Conservation (phyloP, 257 asterid genomes). For the Petunia secreta region DNA sequence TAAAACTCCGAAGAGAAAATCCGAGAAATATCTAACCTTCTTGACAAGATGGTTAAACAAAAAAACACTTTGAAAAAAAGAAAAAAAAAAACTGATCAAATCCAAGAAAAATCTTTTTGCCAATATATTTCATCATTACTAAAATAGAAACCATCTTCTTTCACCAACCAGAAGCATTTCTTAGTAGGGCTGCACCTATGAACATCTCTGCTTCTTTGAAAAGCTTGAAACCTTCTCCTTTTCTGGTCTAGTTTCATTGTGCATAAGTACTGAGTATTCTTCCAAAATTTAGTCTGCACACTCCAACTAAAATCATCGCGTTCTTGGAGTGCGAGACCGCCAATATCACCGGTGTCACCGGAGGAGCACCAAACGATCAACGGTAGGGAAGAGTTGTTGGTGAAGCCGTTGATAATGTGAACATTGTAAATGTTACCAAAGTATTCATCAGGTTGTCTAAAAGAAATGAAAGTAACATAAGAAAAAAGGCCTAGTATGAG, state of each 20-base stretch:
- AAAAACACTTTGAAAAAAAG: neutral
- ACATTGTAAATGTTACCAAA: constrained; percentile 21
- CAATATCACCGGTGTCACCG: constrained; percentile 23
- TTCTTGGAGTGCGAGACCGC: constrained; percentile 35
- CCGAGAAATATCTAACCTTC: neutral
- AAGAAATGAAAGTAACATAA: constrained; percentile 23
- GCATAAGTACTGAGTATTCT: constrained; percentile 16
- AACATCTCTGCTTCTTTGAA: constrained; percentile 25
- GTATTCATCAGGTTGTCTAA: constrained; percentile 10
- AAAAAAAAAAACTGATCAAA: neutral
- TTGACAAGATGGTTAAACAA: neutral
- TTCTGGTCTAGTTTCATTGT: constrained; percentile 32
- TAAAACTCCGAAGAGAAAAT: neutral
- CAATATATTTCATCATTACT: constrained; percentile 31
- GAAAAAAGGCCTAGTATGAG: constrained; percentile 26
- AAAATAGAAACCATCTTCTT: constrained; percentile 36
- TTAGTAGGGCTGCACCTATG: constrained; percentile 23
- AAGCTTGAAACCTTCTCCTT: constrained; percentile 31
- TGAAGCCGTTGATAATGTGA: constrained; percentile 35
- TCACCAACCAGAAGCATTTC: constrained; percentile 35
- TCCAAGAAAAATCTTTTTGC: constrained; percentile 32
- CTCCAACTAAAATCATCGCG: constrained; percentile 34
- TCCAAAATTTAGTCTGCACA: constrained; percentile 25
- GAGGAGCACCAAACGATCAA: constrained; percentile 32
- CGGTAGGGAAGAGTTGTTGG: constrained; percentile 32